Percentiles rank a stretch among this genome's conserved stretches.
Evolutionary conservation across 1,284 basidiomycete genomes (phyloP).

Genomic region (Meripilus lineatus): DNA sequence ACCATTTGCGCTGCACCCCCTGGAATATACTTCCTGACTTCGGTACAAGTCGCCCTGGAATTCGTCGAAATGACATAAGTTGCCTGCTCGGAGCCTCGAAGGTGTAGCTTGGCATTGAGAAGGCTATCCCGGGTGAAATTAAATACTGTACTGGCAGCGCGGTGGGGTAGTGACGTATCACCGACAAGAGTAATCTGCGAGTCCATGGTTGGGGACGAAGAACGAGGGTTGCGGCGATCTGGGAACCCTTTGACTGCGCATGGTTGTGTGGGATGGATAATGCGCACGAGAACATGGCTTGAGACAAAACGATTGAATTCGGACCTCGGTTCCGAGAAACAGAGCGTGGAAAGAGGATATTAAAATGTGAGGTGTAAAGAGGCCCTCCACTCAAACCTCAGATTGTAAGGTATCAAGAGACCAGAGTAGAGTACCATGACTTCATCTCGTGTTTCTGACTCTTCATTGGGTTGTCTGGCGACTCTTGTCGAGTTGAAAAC

Average conservation of each 20-base stretch:
- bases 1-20: background rate
- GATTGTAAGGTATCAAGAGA: background rate
- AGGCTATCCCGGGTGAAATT: conserved; percentile 9
- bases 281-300: background rate
- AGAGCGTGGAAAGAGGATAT: background rate
- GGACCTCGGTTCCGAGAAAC: background rate
- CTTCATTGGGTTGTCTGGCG: no score
- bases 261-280: background rate
- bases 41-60: conserved; percentile 4
- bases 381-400: background rate
- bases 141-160: conserved; percentile 7
- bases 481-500: no score
- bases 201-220: conserved; percentile 5
- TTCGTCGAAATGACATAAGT: conserved; percentile 7
- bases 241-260: no score
- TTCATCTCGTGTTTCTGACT: no score
- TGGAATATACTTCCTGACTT: conserved; percentile 6
- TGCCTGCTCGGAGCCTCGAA: conserved; percentile 6
- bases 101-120: conserved; percentile 6
- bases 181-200: conserved; percentile 11
- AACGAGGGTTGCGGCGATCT: background rate
- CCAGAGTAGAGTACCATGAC: no score
- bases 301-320: background rate
- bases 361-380: background rate
- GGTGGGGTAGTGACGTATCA: conserved; percentile 5